A percentile compares a stretch with the other conserved stretches of the same genome.
Conservation (phyloP, 345 rosid genomes). For the Boechera divaricarpa region DNA sequence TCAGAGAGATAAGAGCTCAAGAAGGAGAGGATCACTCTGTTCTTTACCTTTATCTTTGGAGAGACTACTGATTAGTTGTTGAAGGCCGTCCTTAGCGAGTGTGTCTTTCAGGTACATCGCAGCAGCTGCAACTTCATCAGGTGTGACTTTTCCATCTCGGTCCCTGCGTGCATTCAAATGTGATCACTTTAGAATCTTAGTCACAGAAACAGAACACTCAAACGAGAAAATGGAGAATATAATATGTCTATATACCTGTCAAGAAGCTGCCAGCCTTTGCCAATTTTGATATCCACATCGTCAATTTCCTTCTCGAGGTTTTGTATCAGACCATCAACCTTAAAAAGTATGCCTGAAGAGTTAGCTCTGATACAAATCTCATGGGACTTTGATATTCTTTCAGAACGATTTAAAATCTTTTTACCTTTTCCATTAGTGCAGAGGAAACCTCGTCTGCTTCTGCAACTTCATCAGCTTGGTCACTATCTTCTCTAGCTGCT, state of each 20-base stretch:
- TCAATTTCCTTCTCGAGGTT: constrained; percentile 93
- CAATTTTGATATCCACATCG: constrained; percentile 77
- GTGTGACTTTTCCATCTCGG: constrained; percentile 83
- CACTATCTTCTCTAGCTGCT: constrained; percentile 79
- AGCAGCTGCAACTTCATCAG: constrained; percentile 90
- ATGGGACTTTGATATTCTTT: neutral
- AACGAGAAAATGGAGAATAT: neutral
- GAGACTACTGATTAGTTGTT: constrained; percentile 76
- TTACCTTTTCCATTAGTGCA: constrained; percentile 75
- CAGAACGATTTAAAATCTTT: neutral
- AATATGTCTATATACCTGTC: constrained; percentile 59
- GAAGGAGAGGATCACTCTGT: neutral
- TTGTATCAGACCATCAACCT: constrained; percentile 89
- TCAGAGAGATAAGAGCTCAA: constrained; percentile 4
- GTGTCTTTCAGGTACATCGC: constrained; percentile 79
- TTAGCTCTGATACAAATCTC: constrained; percentile 27
- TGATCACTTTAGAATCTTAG: neutral
- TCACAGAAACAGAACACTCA: constrained; percentile 13
- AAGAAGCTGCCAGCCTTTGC: constrained; percentile 78
- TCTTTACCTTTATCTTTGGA: constrained; percentile 76
- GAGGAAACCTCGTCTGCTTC: constrained; percentile 75
- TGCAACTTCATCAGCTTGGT: constrained; percentile 54
- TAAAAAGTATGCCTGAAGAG: constrained; percentile 21
- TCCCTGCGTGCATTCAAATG: constrained; percentile 56
- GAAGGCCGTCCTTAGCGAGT: constrained; percentile 74